Conservation (phyloP, 306 rosid genomes). For the Cucurbita maxima region DNA sequence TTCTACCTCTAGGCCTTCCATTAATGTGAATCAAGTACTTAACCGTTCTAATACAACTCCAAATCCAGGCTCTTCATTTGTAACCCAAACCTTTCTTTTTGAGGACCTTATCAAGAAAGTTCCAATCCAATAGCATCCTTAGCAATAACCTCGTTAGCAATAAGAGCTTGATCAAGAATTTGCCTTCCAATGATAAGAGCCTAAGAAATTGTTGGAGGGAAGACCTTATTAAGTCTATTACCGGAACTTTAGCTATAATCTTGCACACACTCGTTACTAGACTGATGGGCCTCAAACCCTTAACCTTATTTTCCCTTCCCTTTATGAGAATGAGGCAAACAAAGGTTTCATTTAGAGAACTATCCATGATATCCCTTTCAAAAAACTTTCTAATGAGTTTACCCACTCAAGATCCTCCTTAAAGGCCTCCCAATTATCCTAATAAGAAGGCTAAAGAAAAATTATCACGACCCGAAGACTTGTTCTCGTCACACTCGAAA, state of each 20-base stretch:
- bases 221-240: not conserved
- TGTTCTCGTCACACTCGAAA: too few relatives aligned
- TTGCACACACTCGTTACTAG: not conserved
- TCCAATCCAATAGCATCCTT: not conserved
- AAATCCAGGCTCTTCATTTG: not conserved
- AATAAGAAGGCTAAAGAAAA: too few relatives aligned
- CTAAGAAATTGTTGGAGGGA: not conserved
- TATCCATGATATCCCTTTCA: too few relatives aligned
- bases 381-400: too few relatives aligned
- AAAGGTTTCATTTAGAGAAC: too few relatives aligned
- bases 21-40: not conserved
- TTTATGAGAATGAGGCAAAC: too few relatives aligned
- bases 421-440: too few relatives aligned
- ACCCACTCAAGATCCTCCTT: too few relatives aligned
- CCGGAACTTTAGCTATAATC: not conserved
- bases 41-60: not conserved
- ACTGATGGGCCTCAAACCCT: not conserved
- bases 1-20: not conserved
- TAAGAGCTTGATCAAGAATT: not conserved
- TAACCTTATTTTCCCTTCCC: too few relatives aligned
- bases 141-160: not conserved
- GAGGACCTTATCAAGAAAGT: not conserved
- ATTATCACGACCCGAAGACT: too few relatives aligned
- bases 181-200: not conserved
- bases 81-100: not conserved